Percentiles rank a stretch among this genome's conserved stretches.
Conservation (phyloP, 352 stramenopile genomes). For the Globisporangium middletonii region DNA sequence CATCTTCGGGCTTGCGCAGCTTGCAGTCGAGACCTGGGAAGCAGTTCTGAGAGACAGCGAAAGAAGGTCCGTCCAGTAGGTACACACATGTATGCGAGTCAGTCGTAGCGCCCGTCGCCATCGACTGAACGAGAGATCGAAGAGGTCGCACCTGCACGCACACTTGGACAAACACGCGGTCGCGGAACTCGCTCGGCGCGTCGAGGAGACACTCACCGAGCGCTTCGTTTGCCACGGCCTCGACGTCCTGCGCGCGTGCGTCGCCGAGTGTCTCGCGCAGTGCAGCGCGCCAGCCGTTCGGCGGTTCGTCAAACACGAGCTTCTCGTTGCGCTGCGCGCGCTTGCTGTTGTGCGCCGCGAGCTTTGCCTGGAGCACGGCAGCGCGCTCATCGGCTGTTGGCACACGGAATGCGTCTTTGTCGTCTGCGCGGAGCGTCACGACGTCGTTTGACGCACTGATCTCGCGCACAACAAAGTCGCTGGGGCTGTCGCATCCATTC, state of each 20-base stretch:
- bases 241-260: slow-evolving; percentile 9
- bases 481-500: slow-evolving; percentile 18
- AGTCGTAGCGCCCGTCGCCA: background rate
- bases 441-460: slow-evolving; percentile 36
- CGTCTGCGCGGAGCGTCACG: slow-evolving; percentile 24
- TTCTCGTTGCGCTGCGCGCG: slow-evolving; percentile 27
- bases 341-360: slow-evolving; percentile 14
- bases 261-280: slow-evolving; percentile 26
- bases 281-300: slow-evolving; percentile 38
- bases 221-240: slow-evolving; percentile 18
- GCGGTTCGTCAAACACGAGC: slow-evolving; percentile 47
- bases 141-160: slow-evolving; percentile 57
- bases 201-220: slow-evolving; percentile 20
- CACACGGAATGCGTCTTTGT: slow-evolving; percentile 15
- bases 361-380: slow-evolving; percentile 23
- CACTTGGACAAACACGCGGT: slow-evolving; percentile 63
- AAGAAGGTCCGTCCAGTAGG: background rate
- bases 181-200: slow-evolving; percentile 36
- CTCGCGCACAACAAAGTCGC: slow-evolving; percentile 73
- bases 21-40: slow-evolving; percentile 67
- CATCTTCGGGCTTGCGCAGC: slow-evolving; percentile 20
- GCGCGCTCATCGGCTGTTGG: slow-evolving; percentile 31
- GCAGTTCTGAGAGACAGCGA: slow-evolving; percentile 28
- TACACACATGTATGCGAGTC: background rate
- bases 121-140: background rate